Evolutionary conservation across 257 asterid genomes (phyloP).

Genomic region (Solanum paucissectum): DNA sequence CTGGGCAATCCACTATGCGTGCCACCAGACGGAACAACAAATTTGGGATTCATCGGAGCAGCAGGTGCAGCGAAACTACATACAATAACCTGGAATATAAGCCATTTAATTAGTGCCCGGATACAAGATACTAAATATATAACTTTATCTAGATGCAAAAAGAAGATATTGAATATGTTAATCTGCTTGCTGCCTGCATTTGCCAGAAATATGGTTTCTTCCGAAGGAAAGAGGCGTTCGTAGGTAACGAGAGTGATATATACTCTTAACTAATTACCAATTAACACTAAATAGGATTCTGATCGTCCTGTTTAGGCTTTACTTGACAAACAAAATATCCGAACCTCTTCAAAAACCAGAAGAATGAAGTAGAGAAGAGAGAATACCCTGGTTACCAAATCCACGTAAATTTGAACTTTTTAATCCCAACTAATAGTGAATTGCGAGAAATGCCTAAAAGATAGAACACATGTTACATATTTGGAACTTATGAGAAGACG

Average conservation of each 20-base stretch:
- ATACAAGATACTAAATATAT: background rate
- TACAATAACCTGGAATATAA: background rate
- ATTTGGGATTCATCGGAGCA: background rate
- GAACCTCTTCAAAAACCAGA: background rate
- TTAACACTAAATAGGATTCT: background rate
- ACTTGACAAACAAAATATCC: background rate
- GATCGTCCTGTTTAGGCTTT: background rate
- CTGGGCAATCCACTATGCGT: background rate
- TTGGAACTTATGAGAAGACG: conserved; percentile 2
- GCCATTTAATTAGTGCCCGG: background rate
- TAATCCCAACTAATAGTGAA: background rate
- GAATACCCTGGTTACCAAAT: background rate
- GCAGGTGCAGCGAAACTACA: background rate
- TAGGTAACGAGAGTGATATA: background rate
- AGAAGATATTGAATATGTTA: background rate
- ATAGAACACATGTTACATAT: background rate
- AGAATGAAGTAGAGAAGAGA: background rate
- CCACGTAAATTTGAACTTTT: background rate
- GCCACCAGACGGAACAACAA: background rate
- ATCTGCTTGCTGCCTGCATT: background rate
- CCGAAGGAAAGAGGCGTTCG: background rate
- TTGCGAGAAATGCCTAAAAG: background rate
- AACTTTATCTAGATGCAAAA: background rate
- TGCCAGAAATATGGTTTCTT: background rate
- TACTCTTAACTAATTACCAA: background rate